These are phyloP conservation scores for Amanita molliuscula DNA, from an alignment of 768 basidiomycete genomes.

Conservation along the genomic window DNA sequence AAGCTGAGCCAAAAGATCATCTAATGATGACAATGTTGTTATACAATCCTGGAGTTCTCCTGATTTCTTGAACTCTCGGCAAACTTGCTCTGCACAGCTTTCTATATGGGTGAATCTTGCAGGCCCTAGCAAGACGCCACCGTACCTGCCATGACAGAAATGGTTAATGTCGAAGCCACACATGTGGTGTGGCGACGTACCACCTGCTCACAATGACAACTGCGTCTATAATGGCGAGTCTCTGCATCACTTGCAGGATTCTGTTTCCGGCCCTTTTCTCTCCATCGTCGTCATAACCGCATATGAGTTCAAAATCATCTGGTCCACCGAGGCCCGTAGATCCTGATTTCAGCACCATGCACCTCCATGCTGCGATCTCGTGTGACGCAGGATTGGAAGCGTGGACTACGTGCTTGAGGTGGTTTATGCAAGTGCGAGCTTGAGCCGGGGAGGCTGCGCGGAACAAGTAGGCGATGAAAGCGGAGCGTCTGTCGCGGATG, in stretches of 20 bases:
- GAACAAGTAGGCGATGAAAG: conserved; percentile 59
- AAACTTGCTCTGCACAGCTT: conserved; percentile 65
- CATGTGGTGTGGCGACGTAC: conserved; percentile 23
- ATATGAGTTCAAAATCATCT: conserved; percentile 63
- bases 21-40: conserved; percentile 45
- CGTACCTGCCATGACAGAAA: conserved; percentile 42
- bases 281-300: conserved; percentile 65
- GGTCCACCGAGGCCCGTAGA: conserved; percentile 57
- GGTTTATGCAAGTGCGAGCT: conserved; percentile 37
- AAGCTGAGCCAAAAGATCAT: conserved; percentile 47
- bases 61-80: conserved; percentile 50
- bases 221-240: conserved; percentile 63
- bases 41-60: conserved; percentile 62
- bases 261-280: conserved; percentile 63
- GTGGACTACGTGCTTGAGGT: conserved; percentile 51
- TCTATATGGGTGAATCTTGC: conserved; percentile 71
- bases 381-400: conserved; percentile 50
- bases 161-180: neutral
- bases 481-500: conserved; percentile 64
- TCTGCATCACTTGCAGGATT: conserved; percentile 58
- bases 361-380: conserved; percentile 72
- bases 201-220: conserved; percentile 75
- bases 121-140: conserved; percentile 73
- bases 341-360: conserved; percentile 60
- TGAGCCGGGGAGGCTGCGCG: conserved; percentile 39